phyloP scores from a whole-genome alignment of 805 yeast species.

The Yamadazyma philogaea region DNA sequence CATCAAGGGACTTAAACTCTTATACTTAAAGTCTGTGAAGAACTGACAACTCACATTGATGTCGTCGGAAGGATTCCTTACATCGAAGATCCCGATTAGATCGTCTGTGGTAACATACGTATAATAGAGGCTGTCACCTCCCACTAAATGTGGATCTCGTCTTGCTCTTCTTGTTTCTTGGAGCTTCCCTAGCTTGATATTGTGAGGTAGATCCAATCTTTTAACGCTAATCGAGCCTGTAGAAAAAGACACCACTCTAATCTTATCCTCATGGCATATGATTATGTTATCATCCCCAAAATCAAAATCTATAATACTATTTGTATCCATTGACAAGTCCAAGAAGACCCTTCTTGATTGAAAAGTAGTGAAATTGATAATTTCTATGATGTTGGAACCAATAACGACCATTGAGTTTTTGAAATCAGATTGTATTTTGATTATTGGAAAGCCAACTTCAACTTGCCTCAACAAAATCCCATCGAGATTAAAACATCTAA shows the following conservation, averaged over 20 bases:
- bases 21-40: constrained; percentile 22
- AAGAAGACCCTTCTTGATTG: constrained; percentile 6
- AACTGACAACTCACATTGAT: constrained; percentile 18
- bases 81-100: constrained; percentile 40
- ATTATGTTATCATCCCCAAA: constrained; percentile 30
- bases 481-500: constrained; percentile 25
- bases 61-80: constrained; percentile 26
- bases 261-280: constrained; percentile 16
- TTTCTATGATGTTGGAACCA: constrained; percentile 15
- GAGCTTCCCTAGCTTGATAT: constrained; percentile 15
- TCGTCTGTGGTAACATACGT: constrained; percentile 40
- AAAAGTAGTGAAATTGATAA: constrained; percentile 18
- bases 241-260: constrained; percentile 24
- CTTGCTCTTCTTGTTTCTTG: constrained; percentile 5
- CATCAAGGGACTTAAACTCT: constrained; percentile 1
- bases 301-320: constrained; percentile 28
- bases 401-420: constrained; percentile 20
- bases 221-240: constrained; percentile 3
- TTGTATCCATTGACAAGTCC: constrained; percentile 3
- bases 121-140: constrained; percentile 40
- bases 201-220: neutral
- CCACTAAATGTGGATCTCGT: constrained; percentile 26
- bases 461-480: constrained; percentile 17
- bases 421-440: constrained; percentile 27
- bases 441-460: constrained; percentile 13